Evolutionary conservation across 768 basidiomycete genomes (phyloP).

Genomic region (Phaeotremella fagi): DNA sequence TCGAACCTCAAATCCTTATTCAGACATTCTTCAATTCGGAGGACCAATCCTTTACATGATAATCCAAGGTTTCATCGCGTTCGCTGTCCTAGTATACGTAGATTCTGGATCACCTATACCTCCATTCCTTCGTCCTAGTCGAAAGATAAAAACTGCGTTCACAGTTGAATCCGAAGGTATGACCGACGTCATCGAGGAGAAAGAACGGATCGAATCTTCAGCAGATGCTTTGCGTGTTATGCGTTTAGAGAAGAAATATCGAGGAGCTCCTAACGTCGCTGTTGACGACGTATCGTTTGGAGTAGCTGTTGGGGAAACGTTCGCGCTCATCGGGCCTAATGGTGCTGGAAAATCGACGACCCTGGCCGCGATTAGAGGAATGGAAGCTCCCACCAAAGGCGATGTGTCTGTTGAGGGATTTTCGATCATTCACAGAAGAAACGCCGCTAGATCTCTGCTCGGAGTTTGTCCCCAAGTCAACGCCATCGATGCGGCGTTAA

Average conservation of each 20-base stretch:
- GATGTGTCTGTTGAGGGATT: constrained; percentile 64
- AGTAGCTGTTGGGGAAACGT: constrained; percentile 60
- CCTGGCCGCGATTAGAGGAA: constrained; percentile 63
- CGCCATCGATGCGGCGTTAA: constrained; percentile 71
- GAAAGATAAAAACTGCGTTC: constrained; percentile 6
- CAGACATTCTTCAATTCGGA: constrained; percentile 60
- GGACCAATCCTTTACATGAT: constrained; percentile 73
- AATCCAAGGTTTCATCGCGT: constrained; percentile 57
- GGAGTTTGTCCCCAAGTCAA: constrained; percentile 83
- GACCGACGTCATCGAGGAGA: constrained; percentile 58
- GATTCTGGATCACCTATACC: constrained; percentile 61
- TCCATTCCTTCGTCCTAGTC: constrained; percentile 39
- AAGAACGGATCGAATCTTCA: constrained; percentile 53
- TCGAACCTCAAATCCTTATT: constrained; percentile 54
- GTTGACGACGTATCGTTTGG: constrained; percentile 72
- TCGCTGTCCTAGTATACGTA: constrained; percentile 63
- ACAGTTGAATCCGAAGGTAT: constrained; percentile 2
- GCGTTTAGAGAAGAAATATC: constrained; percentile 61
- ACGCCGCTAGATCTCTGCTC: constrained; percentile 58
- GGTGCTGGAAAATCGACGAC: constrained; percentile 80
- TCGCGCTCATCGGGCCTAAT: constrained; percentile 73
- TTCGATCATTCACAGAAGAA: constrained; percentile 62
- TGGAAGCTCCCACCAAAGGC: constrained; percentile 60
- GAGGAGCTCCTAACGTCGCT: constrained; percentile 52
- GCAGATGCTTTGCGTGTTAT: constrained; percentile 61